Conservation (phyloP, 306 rosid species). For the Senna tora region DNA sequence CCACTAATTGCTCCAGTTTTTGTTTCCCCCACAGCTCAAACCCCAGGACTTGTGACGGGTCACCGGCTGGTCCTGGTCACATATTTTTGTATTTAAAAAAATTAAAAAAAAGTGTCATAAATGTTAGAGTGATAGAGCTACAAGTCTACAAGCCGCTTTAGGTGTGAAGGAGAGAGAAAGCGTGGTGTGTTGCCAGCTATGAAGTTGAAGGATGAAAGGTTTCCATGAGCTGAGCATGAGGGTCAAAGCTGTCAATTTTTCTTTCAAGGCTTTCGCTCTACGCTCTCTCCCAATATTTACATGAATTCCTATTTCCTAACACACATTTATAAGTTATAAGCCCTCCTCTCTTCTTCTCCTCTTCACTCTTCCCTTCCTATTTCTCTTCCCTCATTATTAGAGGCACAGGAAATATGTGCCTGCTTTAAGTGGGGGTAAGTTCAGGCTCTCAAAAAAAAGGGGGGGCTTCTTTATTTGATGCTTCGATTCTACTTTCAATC, state of each 20-base stretch:
- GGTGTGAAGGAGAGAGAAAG: conserved; percentile 52
- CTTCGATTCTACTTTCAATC: conserved; percentile 26
- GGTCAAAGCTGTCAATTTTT: conserved; percentile 72
- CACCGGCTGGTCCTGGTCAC: too few species aligned
- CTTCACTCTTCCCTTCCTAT: conserved; percentile 12
- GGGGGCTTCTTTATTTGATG: conserved; percentile 35
- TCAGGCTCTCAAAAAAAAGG: neutral
- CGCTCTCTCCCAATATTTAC: conserved; percentile 33
- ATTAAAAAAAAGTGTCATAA: neutral
- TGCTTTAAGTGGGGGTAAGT: conserved; percentile 32
- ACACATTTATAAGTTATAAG: conserved; percentile 46
- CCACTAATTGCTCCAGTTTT: neutral
- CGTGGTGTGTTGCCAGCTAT: conserved; percentile 78
- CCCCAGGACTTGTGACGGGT: too few species aligned
- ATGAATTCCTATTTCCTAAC: conserved; percentile 36
- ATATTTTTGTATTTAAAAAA: too few species aligned
- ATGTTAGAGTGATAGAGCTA: conserved; percentile 37
- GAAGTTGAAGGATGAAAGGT: conserved; percentile 78
- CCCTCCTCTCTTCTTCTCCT: conserved; percentile 25
- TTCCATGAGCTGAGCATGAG: too few species aligned
- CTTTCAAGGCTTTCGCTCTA: conserved; percentile 32
- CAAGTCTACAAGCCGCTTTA: conserved; percentile 32
- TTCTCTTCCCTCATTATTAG: conserved; percentile 36
- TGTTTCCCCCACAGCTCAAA: too few species aligned
- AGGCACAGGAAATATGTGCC: conserved; percentile 42